Conservation (phyloP, 2,329 filamentous ascomycete genomes). For the Diaporthe aspalathi region DNA sequence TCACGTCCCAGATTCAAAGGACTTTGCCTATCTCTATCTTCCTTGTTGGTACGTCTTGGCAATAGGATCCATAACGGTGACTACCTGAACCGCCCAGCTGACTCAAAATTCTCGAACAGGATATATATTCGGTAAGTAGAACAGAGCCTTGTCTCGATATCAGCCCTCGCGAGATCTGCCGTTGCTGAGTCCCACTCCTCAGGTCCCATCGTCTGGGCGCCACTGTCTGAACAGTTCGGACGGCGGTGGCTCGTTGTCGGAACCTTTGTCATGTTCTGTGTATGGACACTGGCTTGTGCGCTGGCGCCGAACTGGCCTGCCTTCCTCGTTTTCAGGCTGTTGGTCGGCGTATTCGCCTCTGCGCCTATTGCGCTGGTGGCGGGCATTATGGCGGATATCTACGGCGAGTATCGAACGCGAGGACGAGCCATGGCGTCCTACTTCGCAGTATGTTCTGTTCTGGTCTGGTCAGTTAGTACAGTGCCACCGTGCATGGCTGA, state of each 20-base stretch:
- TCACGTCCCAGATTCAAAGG: conserved; percentile 58
- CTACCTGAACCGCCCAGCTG: neutral
- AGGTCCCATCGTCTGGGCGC: conserved; percentile 70
- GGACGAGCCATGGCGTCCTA: conserved; percentile 72
- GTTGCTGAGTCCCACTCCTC: conserved; percentile 23
- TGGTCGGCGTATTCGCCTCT: conserved; percentile 65
- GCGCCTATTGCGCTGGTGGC: conserved; percentile 71
- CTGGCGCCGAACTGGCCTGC: conserved; percentile 64
- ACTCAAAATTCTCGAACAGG: conserved; percentile 44
- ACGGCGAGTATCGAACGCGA: conserved; percentile 63
- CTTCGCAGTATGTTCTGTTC: conserved; percentile 64
- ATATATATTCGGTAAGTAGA: conserved; percentile 65
- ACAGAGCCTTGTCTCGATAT: conserved; percentile 38
- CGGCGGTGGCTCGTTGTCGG: conserved; percentile 59
- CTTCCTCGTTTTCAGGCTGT: conserved; percentile 66
- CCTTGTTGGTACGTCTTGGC: conserved; percentile 57
- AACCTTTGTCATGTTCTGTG: conserved; percentile 60
- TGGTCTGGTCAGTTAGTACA: too few relatives aligned
- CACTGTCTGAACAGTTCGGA: conserved; percentile 74
- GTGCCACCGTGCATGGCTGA: neutral
- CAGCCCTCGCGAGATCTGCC: neutral
- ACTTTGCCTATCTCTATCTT: conserved; percentile 73
- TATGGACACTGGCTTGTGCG: conserved; percentile 68
- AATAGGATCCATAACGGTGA: neutral
- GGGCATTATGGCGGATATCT: conserved; percentile 75